These are phyloP conservation scores for Salix udensis DNA, from an alignment of 345 rosid genomes.

Conservation along the genomic window DNA sequence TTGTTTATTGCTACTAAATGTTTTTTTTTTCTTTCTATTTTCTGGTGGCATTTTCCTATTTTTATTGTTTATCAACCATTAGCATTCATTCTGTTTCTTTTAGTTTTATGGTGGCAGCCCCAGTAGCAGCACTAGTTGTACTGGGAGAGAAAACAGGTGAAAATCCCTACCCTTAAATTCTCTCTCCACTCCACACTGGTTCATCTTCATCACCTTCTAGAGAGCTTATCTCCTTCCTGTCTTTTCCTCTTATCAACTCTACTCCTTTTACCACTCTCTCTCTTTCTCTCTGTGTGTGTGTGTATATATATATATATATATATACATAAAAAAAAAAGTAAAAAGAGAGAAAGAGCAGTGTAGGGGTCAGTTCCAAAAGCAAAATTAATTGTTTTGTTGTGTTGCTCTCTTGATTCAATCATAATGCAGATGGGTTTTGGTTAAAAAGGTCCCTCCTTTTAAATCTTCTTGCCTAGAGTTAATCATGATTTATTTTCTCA, in stretches of 20 bases:
- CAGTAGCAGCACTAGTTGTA: neutral
- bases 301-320: neutral
- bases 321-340: too few species aligned
- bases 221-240: neutral
- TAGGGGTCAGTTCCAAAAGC: neutral
- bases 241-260: neutral
- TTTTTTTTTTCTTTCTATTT: neutral
- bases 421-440: constrained; percentile 5
- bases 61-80: neutral
- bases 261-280: neutral
- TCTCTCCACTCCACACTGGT: neutral
- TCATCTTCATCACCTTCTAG: neutral
- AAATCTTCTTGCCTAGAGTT: constrained; percentile 3
- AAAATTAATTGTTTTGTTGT: neutral
- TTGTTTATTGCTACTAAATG: neutral
- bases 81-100: neutral
- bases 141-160: neutral
- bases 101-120: neutral
- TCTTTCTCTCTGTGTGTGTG: neutral
- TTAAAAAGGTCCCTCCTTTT: neutral
- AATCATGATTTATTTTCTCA: constrained; percentile 35
- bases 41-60: neutral
- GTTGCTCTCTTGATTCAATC: constrained; percentile 1
- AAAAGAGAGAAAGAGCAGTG: neutral
- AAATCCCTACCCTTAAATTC: neutral